phyloP scores from a whole-genome alignment of 1,284 basidiomycete genomes.

The Amylostereum areolatum region DNA sequence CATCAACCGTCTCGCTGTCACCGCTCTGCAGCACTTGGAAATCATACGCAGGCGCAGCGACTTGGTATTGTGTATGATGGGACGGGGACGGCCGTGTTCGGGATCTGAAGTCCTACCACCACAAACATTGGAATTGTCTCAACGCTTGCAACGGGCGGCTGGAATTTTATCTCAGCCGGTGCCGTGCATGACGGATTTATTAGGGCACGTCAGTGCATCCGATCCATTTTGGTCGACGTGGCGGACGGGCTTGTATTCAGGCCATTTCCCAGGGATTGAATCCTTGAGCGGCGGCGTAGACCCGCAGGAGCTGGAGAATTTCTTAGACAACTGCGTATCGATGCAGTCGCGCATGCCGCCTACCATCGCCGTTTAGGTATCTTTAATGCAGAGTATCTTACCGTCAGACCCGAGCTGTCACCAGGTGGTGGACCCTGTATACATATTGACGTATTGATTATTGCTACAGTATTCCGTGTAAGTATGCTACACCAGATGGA shows the following conservation, averaged over 20 bases:
- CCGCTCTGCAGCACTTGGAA: slow-evolving; percentile 13
- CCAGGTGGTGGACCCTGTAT: too few species aligned
- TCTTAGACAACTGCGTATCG: slow-evolving; percentile 17
- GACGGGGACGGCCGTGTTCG: background rate
- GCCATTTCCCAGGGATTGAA: slow-evolving; percentile 19
- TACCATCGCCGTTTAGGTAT: background rate
- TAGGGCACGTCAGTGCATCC: slow-evolving; percentile 9
- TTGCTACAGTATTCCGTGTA: too few species aligned
- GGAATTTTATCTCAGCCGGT: slow-evolving; percentile 10
- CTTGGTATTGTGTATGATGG: slow-evolving; percentile 11
- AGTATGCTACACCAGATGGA: too few species aligned
- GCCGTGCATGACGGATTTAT: slow-evolving; percentile 9
- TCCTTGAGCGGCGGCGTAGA: slow-evolving; percentile 14
- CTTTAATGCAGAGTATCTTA: too few species aligned
- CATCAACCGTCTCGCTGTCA: slow-evolving; percentile 12
- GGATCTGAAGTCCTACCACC: background rate
- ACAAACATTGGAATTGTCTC: background rate
- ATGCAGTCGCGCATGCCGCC: slow-evolving; percentile 13
- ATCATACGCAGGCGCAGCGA: slow-evolving; percentile 14
- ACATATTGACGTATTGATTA: too few species aligned
- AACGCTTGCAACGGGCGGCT: slow-evolving; percentile 12
- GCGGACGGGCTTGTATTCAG: slow-evolving; percentile 13
- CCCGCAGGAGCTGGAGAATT: slow-evolving; percentile 14
- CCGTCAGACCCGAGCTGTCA: too few species aligned
- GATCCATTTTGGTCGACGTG: slow-evolving; percentile 14